Conservation (phyloP, 2,329 filamentous ascomycete genomes). For the Lomentospora prolificans region DNA sequence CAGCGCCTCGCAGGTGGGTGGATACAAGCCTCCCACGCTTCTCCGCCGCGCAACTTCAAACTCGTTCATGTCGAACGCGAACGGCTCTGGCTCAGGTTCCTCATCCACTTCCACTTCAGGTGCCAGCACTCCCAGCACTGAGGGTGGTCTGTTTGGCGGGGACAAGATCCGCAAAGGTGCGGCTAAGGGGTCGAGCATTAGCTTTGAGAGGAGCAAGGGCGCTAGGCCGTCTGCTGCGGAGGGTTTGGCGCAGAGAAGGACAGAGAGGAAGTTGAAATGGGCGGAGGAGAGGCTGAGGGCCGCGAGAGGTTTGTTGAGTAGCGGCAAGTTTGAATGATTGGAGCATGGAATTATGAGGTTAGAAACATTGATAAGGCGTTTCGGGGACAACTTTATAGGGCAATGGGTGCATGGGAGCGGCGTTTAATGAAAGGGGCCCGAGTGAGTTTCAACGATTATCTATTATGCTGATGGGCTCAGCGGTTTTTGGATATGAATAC, state of each 20-base stretch:
- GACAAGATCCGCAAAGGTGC: slow-evolving; percentile 51
- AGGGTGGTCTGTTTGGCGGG: slow-evolving; percentile 27
- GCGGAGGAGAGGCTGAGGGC: slow-evolving; percentile 45
- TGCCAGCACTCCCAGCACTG: slow-evolving; percentile 14
- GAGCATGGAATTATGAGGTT: no score
- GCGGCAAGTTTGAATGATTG: slow-evolving; percentile 41
- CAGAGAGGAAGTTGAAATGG: slow-evolving; percentile 47
- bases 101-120: slow-evolving; percentile 22
- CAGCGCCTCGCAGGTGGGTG: slow-evolving; percentile 44
- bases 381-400: no score
- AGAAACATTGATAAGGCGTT: no score
- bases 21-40: slow-evolving; percentile 44
- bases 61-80: slow-evolving; percentile 33
- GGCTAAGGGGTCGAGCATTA: slow-evolving; percentile 50
- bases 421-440: neutral
- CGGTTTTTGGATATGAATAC: neutral
- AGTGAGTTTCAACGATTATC: neutral
- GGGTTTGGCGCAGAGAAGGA: slow-evolving; percentile 33
- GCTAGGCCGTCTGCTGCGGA: slow-evolving; percentile 47
- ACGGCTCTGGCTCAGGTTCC: slow-evolving; percentile 18
- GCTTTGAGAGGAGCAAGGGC: slow-evolving; percentile 48
- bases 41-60: slow-evolving; percentile 66
- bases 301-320: slow-evolving; percentile 49
- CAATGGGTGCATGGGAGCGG: neutral
- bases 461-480: no score